These are phyloP conservation scores for Amanita pseudoporphyria DNA, from an alignment of 768 basidiomycete species.

Conservation along the genomic window DNA sequence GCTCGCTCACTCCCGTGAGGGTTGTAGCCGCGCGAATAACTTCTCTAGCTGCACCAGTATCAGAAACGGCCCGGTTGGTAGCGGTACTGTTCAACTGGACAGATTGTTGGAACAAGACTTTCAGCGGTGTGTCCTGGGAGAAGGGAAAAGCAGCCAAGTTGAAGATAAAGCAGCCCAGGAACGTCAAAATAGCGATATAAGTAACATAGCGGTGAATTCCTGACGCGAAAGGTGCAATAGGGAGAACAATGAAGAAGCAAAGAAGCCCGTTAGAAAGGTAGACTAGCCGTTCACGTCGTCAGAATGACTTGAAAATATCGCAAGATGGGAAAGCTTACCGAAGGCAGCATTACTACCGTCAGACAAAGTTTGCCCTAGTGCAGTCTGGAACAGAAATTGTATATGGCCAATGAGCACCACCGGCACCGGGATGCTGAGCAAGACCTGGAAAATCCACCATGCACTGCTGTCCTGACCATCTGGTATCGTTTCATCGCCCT, in stretches of 20 bases:
- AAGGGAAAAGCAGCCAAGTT: slow-evolving; percentile 51
- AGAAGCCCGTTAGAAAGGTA: slow-evolving; percentile 38
- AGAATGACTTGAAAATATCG: background rate
- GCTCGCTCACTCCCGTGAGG: slow-evolving; percentile 34
- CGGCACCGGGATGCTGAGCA: slow-evolving; percentile 19
- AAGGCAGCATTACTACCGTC: slow-evolving; percentile 24
- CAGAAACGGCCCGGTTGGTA: slow-evolving; percentile 14
- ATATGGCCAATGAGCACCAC: slow-evolving; percentile 20
- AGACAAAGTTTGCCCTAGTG: slow-evolving; percentile 19
- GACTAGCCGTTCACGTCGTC: slow-evolving; percentile 25
- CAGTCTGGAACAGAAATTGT: slow-evolving; percentile 16
- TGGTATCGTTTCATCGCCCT: slow-evolving; percentile 12
- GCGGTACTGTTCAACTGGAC: slow-evolving; percentile 29
- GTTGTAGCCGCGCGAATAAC: slow-evolving; percentile 24
- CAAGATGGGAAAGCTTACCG: slow-evolving; percentile 29
- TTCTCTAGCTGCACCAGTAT: slow-evolving; percentile 14
- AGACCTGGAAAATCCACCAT: slow-evolving; percentile 23
- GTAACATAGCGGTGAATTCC: slow-evolving; percentile 28
- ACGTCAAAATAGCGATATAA: slow-evolving; percentile 24
- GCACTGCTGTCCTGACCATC: slow-evolving; percentile 15
- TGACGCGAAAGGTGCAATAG: slow-evolving; percentile 55
- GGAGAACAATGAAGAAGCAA: slow-evolving; percentile 42
- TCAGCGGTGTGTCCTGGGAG: slow-evolving; percentile 48
- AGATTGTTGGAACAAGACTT: slow-evolving; percentile 61
- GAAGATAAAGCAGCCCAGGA: slow-evolving; percentile 34